Percentiles rank a stretch among this genome's conserved stretches.
Conservation (phyloP, 257 asterid species). For the Fraxinus quadrangulata region DNA sequence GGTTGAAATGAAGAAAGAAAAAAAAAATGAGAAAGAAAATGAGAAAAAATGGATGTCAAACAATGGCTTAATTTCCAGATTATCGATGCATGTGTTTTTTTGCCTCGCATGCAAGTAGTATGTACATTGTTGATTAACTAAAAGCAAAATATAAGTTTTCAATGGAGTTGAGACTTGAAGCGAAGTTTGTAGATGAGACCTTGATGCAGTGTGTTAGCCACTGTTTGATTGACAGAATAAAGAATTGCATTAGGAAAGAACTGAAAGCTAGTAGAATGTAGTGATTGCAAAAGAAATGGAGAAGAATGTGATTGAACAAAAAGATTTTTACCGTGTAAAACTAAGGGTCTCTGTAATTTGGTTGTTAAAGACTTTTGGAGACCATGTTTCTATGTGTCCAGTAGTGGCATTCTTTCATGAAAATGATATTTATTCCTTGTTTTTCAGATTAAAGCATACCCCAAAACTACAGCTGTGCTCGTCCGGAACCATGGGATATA, state of each 20-base stretch:
- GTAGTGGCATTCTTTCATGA: constrained; percentile 10
- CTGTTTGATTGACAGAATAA: background rate
- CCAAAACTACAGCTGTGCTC: constrained; percentile 88
- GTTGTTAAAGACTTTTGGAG: background rate
- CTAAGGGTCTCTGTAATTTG: background rate
- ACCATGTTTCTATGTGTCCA: background rate
- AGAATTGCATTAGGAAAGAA: background rate
- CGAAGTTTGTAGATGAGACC: background rate
- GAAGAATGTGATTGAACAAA: background rate
- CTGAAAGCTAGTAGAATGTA: background rate
- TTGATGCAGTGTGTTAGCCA: background rate
- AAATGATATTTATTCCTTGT: background rate
- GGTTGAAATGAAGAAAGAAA: no score
- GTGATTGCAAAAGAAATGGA: background rate
- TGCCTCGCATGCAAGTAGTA: background rate
- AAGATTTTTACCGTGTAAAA: background rate
- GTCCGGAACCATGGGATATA: constrained; percentile 94
- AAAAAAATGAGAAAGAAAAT: no score
- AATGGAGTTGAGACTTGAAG: background rate
- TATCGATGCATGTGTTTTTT: background rate
- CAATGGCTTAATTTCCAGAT: background rate
- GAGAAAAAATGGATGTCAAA: no score
- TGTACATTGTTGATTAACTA: background rate
- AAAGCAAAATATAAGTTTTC: background rate
- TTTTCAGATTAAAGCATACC: constrained; percentile 79